Evolutionary conservation across 495 filamentous ascomycete genomes (phyloP).

Genomic region (Trypethelium eluteriae): DNA sequence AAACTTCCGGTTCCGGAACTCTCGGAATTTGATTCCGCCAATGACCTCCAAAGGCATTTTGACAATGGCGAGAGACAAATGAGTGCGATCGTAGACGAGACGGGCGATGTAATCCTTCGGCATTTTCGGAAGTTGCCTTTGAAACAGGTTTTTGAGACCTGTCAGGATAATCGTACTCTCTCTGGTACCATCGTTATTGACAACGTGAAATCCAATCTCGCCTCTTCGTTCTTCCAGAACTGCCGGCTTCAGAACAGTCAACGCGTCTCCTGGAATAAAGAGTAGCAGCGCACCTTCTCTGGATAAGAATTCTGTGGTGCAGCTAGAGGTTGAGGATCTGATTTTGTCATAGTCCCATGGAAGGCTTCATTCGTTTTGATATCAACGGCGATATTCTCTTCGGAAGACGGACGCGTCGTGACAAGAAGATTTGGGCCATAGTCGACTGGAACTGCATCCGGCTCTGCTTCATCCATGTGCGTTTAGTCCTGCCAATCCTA

Average conservation of each 20-base stretch:
- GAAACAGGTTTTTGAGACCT: conserved; percentile 94
- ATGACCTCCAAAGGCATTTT: conserved; percentile 44
- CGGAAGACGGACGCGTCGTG: background rate
- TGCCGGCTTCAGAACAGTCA: conserved; percentile 62
- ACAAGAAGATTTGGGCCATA: background rate
- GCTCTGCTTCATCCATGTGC: background rate
- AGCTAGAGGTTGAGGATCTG: background rate
- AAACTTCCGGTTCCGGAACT: conserved; percentile 86
- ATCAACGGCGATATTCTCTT: conserved; percentile 5
- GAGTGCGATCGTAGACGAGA: conserved; percentile 92
- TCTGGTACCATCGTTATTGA: conserved; percentile 86
- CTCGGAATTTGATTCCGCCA: conserved; percentile 90
- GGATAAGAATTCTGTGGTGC: background rate
- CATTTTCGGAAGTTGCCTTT: conserved; percentile 98
- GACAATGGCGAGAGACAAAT: conserved; percentile 92
- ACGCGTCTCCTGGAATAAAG: background rate
- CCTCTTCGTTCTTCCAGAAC: conserved; percentile 90
- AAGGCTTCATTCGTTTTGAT: background rate
- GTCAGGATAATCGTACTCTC: conserved; percentile 93
- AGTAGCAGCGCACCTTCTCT: conserved; percentile 4
- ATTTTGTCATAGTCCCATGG: background rate
- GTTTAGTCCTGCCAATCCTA: background rate
- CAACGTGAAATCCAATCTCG: conserved; percentile 94
- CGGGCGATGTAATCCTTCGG: conserved; percentile 97
- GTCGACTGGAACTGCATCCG: conserved; percentile 3